Conservation (phyloP, 179 eudicot genomes). For the Silene coronaria region DNA sequence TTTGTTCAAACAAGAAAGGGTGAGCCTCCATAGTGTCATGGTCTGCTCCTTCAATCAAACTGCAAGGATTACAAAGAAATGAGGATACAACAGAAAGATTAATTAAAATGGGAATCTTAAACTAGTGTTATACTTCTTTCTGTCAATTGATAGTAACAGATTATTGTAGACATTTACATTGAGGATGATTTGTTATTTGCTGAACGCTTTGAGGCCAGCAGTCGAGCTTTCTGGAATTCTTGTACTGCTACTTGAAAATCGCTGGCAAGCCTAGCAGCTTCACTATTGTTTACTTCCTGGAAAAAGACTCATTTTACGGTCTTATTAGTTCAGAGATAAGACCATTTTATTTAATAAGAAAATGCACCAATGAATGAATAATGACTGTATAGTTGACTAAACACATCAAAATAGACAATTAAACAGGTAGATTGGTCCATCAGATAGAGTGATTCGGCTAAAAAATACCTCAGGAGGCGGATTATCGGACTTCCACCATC, state of each 20-base stretch:
- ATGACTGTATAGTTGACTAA: no score
- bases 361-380: no score
- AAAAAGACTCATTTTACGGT: not conserved
- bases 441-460: not conserved
- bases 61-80: constrained; percentile 1
- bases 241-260: constrained; percentile 4
- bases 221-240: constrained; percentile 14
- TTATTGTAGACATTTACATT: not conserved
- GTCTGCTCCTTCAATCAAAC: constrained; percentile 1
- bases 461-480: not conserved
- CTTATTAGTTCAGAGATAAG: not conserved
- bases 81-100: not conserved
- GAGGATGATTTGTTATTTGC: not conserved
- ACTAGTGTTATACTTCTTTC: not conserved
- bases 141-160: not conserved
- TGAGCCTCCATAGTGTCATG: constrained; percentile 1
- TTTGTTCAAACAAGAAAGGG: constrained; percentile 19
- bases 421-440: not conserved
- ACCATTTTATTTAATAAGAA: no score
- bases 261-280: constrained; percentile 3
- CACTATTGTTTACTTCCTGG: not conserved
- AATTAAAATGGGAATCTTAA: not conserved
- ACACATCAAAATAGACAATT: not conserved
- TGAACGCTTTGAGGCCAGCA: constrained; percentile 8
- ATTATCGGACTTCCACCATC: constrained; percentile 9